A percentile compares a stretch with the other conserved stretches of the same genome.
phyloP scores from a whole-genome alignment of 305 asterid species.

The Fraxinus velutina region DNA sequence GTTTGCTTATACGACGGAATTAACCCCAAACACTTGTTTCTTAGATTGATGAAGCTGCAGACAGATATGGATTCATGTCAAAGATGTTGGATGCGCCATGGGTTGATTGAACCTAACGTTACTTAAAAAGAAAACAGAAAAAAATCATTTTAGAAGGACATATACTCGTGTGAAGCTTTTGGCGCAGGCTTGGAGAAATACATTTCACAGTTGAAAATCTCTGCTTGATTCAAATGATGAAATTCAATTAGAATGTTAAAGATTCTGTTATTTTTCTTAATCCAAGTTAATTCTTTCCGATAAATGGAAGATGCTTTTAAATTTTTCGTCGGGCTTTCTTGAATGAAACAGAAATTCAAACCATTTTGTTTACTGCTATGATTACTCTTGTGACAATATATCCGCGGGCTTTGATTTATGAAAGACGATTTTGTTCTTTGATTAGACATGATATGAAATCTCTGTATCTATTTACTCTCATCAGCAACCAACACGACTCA shows the following conservation, averaged over 20 bases:
- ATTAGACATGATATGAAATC: neutral
- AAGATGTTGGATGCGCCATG: constrained; percentile 72
- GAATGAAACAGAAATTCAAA: neutral
- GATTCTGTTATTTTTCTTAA: neutral
- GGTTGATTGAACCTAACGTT: constrained; percentile 30
- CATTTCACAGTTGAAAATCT: neutral
- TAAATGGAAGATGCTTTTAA: neutral
- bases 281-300: neutral
- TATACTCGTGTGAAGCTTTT: neutral
- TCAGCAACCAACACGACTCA: neutral
- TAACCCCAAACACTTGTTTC: neutral
- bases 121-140: neutral
- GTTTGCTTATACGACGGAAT: neutral
- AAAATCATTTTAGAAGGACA: neutral
- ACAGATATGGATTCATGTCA: constrained; percentile 73
- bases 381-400: neutral
- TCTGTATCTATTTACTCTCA: neutral
- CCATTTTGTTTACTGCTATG: neutral
- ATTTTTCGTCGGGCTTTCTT: neutral
- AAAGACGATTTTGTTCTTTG: neutral
- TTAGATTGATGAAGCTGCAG: constrained; percentile 81
- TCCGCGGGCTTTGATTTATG: neutral
- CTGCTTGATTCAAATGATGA: neutral
- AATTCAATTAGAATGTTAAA: neutral
- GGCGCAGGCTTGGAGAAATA: constrained; percentile 3